These are phyloP conservation scores for Waltiozyma sp. DNA, from an alignment of 1,139 yeast genomes.

Conservation along the genomic window DNA sequence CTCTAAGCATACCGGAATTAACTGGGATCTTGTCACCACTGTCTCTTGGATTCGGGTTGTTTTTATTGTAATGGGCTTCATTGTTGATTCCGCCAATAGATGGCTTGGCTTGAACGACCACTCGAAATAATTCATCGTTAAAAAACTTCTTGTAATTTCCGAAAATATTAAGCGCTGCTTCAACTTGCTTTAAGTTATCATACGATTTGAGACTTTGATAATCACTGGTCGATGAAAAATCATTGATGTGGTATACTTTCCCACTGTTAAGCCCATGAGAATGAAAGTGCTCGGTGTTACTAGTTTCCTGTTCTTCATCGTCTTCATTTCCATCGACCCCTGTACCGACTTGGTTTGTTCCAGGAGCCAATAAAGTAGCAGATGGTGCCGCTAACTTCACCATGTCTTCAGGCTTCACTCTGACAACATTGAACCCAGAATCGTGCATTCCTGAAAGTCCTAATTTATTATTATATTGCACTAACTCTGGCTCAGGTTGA, in stretches of 20 bases:
- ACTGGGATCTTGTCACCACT: conserved; percentile 15
- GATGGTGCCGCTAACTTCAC: not conserved
- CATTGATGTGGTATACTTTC: not conserved
- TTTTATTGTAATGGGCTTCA: conserved; percentile 12
- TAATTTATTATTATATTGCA: not conserved
- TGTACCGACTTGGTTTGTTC: not conserved
- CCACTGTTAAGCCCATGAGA: not conserved
- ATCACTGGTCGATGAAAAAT: not conserved
- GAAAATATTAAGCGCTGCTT: not conserved
- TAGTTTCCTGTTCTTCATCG: not conserved
- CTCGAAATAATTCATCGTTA: conserved; percentile 8
- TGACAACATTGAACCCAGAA: not conserved
- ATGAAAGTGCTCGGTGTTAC: not conserved
- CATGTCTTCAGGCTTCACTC: not conserved
- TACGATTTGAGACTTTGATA: not conserved
- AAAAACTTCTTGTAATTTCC: conserved; percentile 7
- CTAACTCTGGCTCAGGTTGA: not conserved
- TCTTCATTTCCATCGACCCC: not conserved
- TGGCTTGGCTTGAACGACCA: conserved; percentile 11
- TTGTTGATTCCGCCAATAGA: conserved; percentile 11
- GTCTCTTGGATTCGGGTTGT: conserved; percentile 7
- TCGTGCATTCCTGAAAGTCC: not conserved
- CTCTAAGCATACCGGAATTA: conserved; percentile 15
- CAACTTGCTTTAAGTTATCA: not conserved
- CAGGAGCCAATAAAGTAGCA: not conserved